Evolutionary conservation across 2,329 filamentous ascomycete species (phyloP).

Genomic region (Arachnomyces sp.): DNA sequence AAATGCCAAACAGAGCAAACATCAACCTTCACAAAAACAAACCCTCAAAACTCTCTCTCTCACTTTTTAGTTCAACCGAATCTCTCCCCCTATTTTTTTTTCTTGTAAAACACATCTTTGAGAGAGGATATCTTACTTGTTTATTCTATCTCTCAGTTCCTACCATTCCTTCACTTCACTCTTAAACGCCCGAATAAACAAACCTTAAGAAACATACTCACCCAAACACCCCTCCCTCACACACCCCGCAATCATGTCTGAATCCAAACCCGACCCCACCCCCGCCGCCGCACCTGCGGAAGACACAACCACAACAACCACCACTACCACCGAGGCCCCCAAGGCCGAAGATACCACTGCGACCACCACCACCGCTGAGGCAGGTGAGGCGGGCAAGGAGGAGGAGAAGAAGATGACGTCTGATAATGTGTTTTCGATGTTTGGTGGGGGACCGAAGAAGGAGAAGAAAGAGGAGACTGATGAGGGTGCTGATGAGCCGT

Average conservation of each 20-base stretch:
- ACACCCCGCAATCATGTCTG: conserved; percentile 29
- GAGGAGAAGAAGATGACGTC: conserved; percentile 26
- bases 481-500: conserved; percentile 76
- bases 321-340: conserved; percentile 25
- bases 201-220: not conserved
- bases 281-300: conserved; percentile 20
- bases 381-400: conserved; percentile 20
- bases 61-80: no score
- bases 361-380: no score
- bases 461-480: conserved; percentile 75
- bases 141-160: no score
- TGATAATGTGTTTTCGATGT: conserved; percentile 87
- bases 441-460: conserved; percentile 94
- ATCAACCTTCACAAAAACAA: no score
- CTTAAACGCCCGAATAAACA: no score
- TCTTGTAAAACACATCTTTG: no score
- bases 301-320: conserved; percentile 17
- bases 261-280: conserved; percentile 37
- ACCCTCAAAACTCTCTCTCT: no score
- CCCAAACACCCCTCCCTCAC: not conserved
- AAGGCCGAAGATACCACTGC: conserved; percentile 27
- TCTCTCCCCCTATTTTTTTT: no score
- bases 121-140: no score
- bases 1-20: no score
- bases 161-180: no score